These are phyloP conservation scores for Fusarium setosum DNA, from an alignment of 2,329 filamentous ascomycete species.

Conservation along the genomic window DNA sequence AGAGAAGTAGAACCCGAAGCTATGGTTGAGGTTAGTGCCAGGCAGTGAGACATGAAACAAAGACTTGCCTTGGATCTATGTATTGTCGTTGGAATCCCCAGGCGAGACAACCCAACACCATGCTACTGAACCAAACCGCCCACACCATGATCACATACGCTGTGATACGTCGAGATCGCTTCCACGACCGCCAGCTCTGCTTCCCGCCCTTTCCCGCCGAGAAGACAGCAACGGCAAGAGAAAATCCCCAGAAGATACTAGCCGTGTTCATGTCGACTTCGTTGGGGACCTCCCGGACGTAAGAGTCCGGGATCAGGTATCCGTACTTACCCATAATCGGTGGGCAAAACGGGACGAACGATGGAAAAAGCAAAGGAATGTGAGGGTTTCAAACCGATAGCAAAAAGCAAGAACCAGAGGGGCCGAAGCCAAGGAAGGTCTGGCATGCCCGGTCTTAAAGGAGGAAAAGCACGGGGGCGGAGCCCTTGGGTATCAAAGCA, in stretches of 20 bases:
- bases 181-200: slow-evolving; percentile 32
- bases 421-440: not conserved
- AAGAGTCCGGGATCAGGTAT: slow-evolving; percentile 36
- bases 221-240: slow-evolving; percentile 31
- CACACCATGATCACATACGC: slow-evolving; percentile 27
- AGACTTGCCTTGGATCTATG: slow-evolving; percentile 36
- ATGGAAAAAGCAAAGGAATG: not conserved
- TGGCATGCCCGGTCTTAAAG: not conserved
- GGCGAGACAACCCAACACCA: not conserved
- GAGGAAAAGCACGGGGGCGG: not conserved
- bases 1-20: slow-evolving; percentile 39
- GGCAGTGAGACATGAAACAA: fast-evolving
- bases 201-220: slow-evolving; percentile 9
- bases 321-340: slow-evolving; percentile 34
- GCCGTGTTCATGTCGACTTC: slow-evolving; percentile 37
- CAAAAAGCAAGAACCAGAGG: not conserved
- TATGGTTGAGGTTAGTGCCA: not conserved
- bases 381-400: not conserved
- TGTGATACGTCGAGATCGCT: slow-evolving; percentile 15
- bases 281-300: slow-evolving; percentile 32
- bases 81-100: slow-evolving; percentile 40
- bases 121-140: no score
- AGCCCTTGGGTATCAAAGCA: not conserved
- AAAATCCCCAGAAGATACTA: slow-evolving; percentile 42
- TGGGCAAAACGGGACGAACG: no score